A percentile compares a stretch with the other conserved stretches of the same genome.
phyloP scores from a whole-genome alignment of 2,329 filamentous ascomycete genomes.

The Xylariaceae sp. region DNA sequence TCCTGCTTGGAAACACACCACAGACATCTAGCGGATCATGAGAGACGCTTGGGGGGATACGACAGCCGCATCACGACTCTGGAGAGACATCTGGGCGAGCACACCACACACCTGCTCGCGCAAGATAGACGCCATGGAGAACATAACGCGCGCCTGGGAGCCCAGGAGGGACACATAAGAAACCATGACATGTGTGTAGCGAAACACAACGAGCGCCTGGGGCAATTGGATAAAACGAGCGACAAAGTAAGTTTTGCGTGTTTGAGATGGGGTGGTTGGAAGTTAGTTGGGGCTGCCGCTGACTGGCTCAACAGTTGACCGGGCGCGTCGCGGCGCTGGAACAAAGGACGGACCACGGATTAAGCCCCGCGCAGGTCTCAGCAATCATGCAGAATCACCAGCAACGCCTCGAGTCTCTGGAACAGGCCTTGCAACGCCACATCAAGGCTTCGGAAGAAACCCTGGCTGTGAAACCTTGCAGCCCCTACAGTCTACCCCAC shows the following conservation, averaged over 20 bases:
- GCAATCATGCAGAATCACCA: slow-evolving; percentile 22
- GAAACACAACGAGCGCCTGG: slow-evolving; percentile 13
- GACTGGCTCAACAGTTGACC: slow-evolving; percentile 10
- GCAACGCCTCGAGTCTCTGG: slow-evolving; percentile 21
- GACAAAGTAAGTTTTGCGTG: slow-evolving; percentile 13
- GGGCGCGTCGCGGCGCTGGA: slow-evolving; percentile 13
- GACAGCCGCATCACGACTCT: slow-evolving; percentile 9
- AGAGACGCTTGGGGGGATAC: slow-evolving; percentile 11
- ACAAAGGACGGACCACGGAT: slow-evolving; percentile 18
- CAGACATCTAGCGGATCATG: slow-evolving; percentile 12
- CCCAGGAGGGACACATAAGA: slow-evolving; percentile 8
- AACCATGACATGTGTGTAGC: slow-evolving; percentile 15
- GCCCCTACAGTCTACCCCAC: slow-evolving; percentile 2
- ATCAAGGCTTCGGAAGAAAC: slow-evolving; percentile 15
- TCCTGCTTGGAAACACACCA: slow-evolving; percentile 5
- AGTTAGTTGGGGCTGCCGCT: background rate
- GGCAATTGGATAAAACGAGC: slow-evolving; percentile 12
- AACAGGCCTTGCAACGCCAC: slow-evolving; percentile 14
- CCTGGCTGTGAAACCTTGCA: slow-evolving; percentile 4
- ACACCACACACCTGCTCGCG: slow-evolving; percentile 9
- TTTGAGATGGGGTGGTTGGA: background rate
- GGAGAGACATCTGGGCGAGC: slow-evolving; percentile 14
- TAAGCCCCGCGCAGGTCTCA: slow-evolving; percentile 19
- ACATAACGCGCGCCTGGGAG: slow-evolving; percentile 9
- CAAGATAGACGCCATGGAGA: slow-evolving; percentile 15